Conservation (phyloP, 495 filamentous ascomycete genomes). For the Aspergillus steynii region DNA sequence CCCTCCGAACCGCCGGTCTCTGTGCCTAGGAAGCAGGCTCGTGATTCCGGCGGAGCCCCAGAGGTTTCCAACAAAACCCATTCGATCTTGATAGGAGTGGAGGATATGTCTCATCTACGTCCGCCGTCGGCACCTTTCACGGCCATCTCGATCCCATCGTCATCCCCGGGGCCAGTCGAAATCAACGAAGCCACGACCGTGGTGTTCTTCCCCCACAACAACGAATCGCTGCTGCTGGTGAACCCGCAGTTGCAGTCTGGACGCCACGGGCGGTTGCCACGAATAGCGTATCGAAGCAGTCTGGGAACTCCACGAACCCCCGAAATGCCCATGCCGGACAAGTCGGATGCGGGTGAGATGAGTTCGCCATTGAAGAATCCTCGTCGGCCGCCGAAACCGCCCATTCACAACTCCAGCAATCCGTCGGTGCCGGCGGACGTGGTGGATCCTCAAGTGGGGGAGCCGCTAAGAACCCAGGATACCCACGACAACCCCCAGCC, state of each 20-base stretch:
- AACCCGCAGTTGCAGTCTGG: constrained; percentile 58
- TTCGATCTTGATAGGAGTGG: constrained; percentile 31
- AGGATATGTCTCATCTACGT: constrained; percentile 39
- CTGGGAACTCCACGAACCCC: constrained; percentile 30
- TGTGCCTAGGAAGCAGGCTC: constrained; percentile 2
- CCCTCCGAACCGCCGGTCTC: constrained; percentile 25
- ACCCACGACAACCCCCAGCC: constrained; percentile 39
- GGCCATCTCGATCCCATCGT: constrained; percentile 50
- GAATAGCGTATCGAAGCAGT: constrained; percentile 23
- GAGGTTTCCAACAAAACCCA: constrained; percentile 27
- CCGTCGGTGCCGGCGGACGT: constrained; percentile 62
- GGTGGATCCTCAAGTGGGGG: constrained; percentile 38
- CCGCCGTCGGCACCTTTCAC: constrained; percentile 49
- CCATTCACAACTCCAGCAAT: constrained; percentile 72
- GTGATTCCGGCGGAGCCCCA: constrained; percentile 8
- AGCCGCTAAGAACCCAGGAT: constrained; percentile 45
- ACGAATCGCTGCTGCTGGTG: constrained; percentile 75
- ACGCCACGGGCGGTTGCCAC: constrained; percentile 22
- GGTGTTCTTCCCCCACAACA: constrained; percentile 83
- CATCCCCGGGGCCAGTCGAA: constrained; percentile 52
- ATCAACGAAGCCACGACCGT: constrained; percentile 77
- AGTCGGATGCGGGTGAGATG: constrained; percentile 29
- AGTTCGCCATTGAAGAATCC: constrained; percentile 77
- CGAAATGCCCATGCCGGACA: constrained; percentile 39
- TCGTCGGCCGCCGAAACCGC: constrained; percentile 67